phyloP scores from a whole-genome alignment of 2,329 filamentous ascomycete genomes.

The Exutisphaerella laricina region DNA sequence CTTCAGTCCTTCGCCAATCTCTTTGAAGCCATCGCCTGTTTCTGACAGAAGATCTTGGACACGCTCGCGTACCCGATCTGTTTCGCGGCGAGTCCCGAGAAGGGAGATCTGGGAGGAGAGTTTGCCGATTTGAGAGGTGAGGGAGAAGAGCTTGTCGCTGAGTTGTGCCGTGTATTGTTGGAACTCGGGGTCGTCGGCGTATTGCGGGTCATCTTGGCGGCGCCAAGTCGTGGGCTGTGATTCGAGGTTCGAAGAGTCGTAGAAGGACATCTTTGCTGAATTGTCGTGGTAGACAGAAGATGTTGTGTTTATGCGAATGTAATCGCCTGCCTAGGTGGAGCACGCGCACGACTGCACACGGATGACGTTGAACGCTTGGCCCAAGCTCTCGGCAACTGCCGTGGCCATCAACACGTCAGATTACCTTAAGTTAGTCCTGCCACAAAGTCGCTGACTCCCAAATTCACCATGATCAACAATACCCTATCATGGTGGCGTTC shows the following conservation, averaged over 20 bases:
- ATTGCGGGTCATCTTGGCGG: conserved; percentile 65
- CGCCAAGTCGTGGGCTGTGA: conserved; percentile 65
- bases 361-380: not conserved
- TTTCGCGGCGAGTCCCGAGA: conserved; percentile 85
- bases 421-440: too few relatives aligned
- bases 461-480: not conserved
- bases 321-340: not conserved
- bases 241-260: conserved; percentile 78
- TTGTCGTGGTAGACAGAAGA: not conserved
- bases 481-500: not conserved
- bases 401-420: too few relatives aligned
- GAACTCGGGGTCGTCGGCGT: conserved; percentile 91
- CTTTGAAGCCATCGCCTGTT: conserved; percentile 78
- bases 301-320: not conserved
- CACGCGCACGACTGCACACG: not conserved
- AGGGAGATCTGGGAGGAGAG: conserved; percentile 78
- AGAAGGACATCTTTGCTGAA: conserved; percentile 69
- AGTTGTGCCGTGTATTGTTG: conserved; percentile 73
- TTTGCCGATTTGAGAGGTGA: conserved; percentile 82
- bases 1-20: conserved; percentile 90
- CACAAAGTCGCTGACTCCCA: too few relatives aligned
- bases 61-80: conserved; percentile 80
- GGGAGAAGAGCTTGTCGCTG: conserved; percentile 80
- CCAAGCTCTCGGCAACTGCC: too few relatives aligned
- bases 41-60: conserved; percentile 85